Evolutionary conservation across 768 basidiomycete genomes (phyloP).

Genomic region (Boletus rubescentipes): DNA sequence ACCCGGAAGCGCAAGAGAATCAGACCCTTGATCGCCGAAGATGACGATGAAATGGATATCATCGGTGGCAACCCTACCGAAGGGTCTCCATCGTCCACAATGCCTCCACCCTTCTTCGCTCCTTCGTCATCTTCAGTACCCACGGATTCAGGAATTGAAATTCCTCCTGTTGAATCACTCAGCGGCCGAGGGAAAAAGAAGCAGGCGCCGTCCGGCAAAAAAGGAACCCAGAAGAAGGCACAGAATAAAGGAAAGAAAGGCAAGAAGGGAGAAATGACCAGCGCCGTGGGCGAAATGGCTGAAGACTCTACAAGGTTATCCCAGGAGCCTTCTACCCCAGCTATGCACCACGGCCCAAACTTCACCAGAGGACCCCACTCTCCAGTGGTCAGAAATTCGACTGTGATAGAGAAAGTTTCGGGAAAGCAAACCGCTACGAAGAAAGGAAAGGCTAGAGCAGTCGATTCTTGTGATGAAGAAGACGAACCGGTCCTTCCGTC

Average conservation of each 20-base stretch:
- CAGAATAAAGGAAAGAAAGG: slow-evolving; percentile 28
- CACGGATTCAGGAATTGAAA: slow-evolving; percentile 29
- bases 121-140: slow-evolving; percentile 40
- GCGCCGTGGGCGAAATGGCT: slow-evolving; percentile 8
- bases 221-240: slow-evolving; percentile 22
- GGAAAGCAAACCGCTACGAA: slow-evolving; percentile 8
- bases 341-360: slow-evolving; percentile 1
- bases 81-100: slow-evolving; percentile 11
- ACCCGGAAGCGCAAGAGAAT: slow-evolving; percentile 29
- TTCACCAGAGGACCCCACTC: background rate
- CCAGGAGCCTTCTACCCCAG: background rate
- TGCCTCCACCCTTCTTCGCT: slow-evolving; percentile 48
- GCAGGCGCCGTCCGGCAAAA: slow-evolving; percentile 15
- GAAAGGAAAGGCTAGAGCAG: slow-evolving; percentile 32
- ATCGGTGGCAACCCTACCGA: background rate
- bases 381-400: background rate
- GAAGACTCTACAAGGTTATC: slow-evolving; percentile 3
- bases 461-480: slow-evolving; percentile 29
- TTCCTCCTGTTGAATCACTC: slow-evolving; percentile 12
- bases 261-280: slow-evolving; percentile 21
- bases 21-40: slow-evolving; percentile 2
- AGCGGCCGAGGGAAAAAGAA: slow-evolving; percentile 12
- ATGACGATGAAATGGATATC: slow-evolving; percentile 18
- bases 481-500: slow-evolving; percentile 7
- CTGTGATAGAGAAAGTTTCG: slow-evolving; percentile 22